These are phyloP conservation scores for Suillus americanus DNA, from an alignment of 768 basidiomycete species.

Conservation along the genomic window DNA sequence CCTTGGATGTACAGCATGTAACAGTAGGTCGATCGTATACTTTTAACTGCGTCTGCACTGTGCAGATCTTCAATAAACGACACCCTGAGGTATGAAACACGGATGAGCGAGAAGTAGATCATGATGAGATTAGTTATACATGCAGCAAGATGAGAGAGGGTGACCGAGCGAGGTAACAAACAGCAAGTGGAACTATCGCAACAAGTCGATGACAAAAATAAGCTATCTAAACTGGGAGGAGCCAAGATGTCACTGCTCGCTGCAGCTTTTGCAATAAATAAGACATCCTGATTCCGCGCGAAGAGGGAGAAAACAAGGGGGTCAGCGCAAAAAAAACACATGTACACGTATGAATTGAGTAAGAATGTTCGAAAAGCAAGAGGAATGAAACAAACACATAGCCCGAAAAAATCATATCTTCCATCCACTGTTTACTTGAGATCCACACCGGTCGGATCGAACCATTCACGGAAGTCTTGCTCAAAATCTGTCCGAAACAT, in stretches of 20 bases:
- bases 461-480: conserved; percentile 77
- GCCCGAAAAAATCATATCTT: conserved; percentile 11
- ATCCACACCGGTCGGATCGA: conserved; percentile 51
- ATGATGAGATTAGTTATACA: conserved; percentile 19
- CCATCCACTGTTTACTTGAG: conserved; percentile 21
- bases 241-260: conserved; percentile 13
- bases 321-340: conserved; percentile 10
- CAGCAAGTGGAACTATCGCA: conserved; percentile 13
- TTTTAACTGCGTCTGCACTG: not conserved
- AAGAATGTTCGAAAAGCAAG: conserved; percentile 11
- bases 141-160: conserved; percentile 10
- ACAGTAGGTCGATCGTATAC: not conserved
- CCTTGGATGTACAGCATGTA: not conserved
- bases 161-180: conserved; percentile 6
- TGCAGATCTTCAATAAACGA: not conserved
- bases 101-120: not conserved
- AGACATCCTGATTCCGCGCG: conserved; percentile 16
- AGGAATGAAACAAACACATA: conserved; percentile 10
- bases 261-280: conserved; percentile 34
- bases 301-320: conserved; percentile 7
- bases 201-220: conserved; percentile 13
- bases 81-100: not conserved
- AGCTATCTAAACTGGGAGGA: conserved; percentile 11
- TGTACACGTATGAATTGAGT: conserved; percentile 20
- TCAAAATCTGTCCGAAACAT: conserved; percentile 58